phyloP scores from a whole-genome alignment of 2,329 filamentous ascomycete genomes.

The Graphiopsis chlorocephala region DNA sequence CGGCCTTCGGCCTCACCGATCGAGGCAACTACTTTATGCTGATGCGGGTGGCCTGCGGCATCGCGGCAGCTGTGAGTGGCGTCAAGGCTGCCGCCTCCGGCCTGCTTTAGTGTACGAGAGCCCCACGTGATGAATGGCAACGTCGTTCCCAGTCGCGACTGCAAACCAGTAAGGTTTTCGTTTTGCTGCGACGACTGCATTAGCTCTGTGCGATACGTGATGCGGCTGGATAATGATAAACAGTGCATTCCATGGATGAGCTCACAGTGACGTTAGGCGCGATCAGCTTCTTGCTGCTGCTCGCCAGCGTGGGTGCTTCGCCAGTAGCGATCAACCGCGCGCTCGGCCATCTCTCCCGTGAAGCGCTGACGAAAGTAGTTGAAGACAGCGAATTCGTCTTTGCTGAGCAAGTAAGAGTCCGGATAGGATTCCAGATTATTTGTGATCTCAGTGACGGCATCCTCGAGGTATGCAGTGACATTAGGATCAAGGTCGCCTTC shows the following conservation, averaged over 20 bases:
- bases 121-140: conserved; percentile 8
- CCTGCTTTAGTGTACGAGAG: neutral
- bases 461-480: conserved; percentile 64
- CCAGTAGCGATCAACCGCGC: conserved; percentile 58
- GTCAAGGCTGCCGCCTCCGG: conserved; percentile 4
- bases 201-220: conserved; percentile 6
- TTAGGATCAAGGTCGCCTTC: conserved; percentile 64
- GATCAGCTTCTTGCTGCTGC: conserved; percentile 2
- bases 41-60: conserved; percentile 2
- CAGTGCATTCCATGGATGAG: neutral
- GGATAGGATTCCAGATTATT: conserved; percentile 62
- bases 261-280: conserved; percentile 14
- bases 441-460: conserved; percentile 65
- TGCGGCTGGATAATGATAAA: neutral
- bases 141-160: neutral
- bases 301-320: conserved; percentile 34
- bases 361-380: conserved; percentile 77
- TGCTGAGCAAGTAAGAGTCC: conserved; percentile 67
- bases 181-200: conserved; percentile 12
- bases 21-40: conserved; percentile 5
- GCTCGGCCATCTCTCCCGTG: conserved; percentile 50
- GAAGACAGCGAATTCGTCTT: conserved; percentile 80
- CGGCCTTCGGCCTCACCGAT: conserved; percentile 4
- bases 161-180: neutral
- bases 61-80: conserved; percentile 4